A percentile compares a stretch with the other conserved stretches of the same genome.
phyloP scores from a whole-genome alignment of 2,329 filamentous ascomycete species.

The Pestalotiopsis sp. region DNA sequence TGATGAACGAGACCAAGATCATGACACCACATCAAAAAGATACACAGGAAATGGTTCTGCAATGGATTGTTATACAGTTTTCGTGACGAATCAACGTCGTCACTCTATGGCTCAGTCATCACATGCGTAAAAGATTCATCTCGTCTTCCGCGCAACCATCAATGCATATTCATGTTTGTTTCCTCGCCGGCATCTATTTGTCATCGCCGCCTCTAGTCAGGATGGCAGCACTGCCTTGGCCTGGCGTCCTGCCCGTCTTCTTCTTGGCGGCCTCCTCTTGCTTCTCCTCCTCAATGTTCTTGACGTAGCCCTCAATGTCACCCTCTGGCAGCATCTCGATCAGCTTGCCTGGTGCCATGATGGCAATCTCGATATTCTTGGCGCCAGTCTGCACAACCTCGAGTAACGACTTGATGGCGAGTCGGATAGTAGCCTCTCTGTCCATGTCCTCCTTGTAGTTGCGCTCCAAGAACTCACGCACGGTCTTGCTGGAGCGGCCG shows the following conservation, averaged over 20 bases:
- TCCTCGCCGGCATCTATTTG: not conserved
- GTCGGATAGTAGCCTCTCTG: conserved; percentile 89
- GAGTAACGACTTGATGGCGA: conserved; percentile 96
- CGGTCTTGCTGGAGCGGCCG: conserved; percentile 96
- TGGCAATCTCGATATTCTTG: conserved; percentile 99
- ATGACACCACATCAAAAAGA: not conserved
- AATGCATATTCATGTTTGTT: not conserved
- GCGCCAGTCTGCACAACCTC: conserved; percentile 98
- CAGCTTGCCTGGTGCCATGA: conserved; percentile 90
- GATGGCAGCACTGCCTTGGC: conserved; percentile 70
- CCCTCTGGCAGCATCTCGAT: conserved; percentile 94
- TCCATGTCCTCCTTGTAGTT: conserved; percentile 99
- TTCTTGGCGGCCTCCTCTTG: conserved; percentile 98
- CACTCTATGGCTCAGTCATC: conserved; percentile 14
- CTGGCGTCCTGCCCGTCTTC: conserved; percentile 79
- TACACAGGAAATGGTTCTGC: not conserved
- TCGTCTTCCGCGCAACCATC: not conserved
- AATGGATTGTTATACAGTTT: not conserved
- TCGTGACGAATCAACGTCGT: conserved; percentile 3
- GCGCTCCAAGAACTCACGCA: conserved; percentile 96
- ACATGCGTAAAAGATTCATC: not conserved
- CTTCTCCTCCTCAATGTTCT: conserved; percentile 99
- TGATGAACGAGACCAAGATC: conserved; percentile 6
- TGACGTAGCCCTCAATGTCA: conserved; percentile 96
- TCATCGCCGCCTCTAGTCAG: conserved; percentile 60